Percentiles rank a stretch among this genome's conserved stretches.
These are phyloP conservation scores for Aspergillus flavus DNA, from an alignment of 2,329 filamentous ascomycete species.

Conservation along the genomic window DNA sequence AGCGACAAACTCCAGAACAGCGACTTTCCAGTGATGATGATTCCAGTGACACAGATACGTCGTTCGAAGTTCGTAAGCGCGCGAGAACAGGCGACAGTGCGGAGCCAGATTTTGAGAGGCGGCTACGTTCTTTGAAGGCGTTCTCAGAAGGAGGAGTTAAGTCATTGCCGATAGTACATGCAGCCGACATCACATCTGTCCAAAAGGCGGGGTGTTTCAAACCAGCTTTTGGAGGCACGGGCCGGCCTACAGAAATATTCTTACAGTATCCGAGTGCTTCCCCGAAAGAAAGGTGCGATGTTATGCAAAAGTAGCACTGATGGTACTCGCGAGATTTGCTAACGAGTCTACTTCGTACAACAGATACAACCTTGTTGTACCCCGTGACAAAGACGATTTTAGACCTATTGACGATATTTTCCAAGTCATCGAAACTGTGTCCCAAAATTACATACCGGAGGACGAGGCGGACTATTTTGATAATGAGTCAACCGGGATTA, in stretches of 20 bases:
- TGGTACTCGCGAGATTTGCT: slow-evolving; percentile 1
- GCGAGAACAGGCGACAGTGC: slow-evolving; percentile 42
- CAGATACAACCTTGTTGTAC: slow-evolving; percentile 74
- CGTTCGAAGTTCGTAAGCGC: slow-evolving; percentile 48
- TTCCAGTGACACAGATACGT: slow-evolving; percentile 44
- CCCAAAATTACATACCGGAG: slow-evolving; percentile 75
- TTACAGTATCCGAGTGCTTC: slow-evolving; percentile 83
- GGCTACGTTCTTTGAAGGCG: slow-evolving; percentile 48
- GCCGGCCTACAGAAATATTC: slow-evolving; percentile 56
- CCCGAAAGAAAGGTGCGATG: slow-evolving; percentile 64
- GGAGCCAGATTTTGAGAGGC: slow-evolving; percentile 49
- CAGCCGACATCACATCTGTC: slow-evolving; percentile 50
- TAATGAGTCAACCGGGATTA: slow-evolving; percentile 72
- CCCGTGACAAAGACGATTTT: slow-evolving; percentile 77
- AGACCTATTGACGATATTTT: slow-evolving; percentile 68
- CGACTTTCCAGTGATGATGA: slow-evolving; percentile 46
- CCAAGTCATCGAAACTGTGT: slow-evolving; percentile 68
- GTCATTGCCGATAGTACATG: slow-evolving; percentile 51
- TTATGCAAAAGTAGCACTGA: neutral
- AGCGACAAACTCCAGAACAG: slow-evolving; percentile 42
- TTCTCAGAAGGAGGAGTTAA: slow-evolving; percentile 45
- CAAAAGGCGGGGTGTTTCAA: slow-evolving; percentile 53
- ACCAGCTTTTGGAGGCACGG: slow-evolving; percentile 51
- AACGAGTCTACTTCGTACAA: slow-evolving; percentile 23
- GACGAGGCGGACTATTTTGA: slow-evolving; percentile 69